Evolutionary conservation across 208 protist genomes (phyloP), one percentile per base, ranked within the genome.

Genomic region (Crithidia bombi): DNA sequence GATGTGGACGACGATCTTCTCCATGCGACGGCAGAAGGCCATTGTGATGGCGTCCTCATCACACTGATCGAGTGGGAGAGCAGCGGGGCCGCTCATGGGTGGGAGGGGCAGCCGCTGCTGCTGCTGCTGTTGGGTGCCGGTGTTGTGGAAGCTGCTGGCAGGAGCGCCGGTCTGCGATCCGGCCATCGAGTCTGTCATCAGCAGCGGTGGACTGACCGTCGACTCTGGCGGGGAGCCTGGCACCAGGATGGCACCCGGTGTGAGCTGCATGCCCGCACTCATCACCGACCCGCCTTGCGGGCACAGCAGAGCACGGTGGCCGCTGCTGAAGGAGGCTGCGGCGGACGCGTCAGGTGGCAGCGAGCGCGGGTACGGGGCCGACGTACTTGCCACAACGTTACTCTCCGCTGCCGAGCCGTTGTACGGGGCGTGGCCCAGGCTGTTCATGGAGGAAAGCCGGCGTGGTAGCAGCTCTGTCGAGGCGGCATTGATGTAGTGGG

Each of bases 11-110:
- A 61, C 54, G 17, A 86, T 30, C 15, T 65, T 58, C 38, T 73
- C 70, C 28, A 95, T 68, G 36, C 90, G 84, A 39, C 78, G 73
- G 41, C 81, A 66, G n/a, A 90, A 85, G 3, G 73, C 74, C 66
- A 79, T 59, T 23, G 79, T 76, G 51, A 89, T 84, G 33, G 56
- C 51, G 50, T 83, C 74, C 54, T 90, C 85, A 6, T 87, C 81
- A 2, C 10, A 52, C 26, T 73, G 70, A 15, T 46, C 67, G 12
- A 82, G 66, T 14, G 63, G 72, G 10, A 79, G 57, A 12, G 47
- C 44, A 9, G 61, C 33, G 4, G 61, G 54, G n/a, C 32, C 32
- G 0, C 25, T 36, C 50, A 33, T 11, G 1, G 14, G 23, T 15
- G 12, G 23, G 15, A 15, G 21, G 17, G 36, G 58, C 41, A 3